Evolutionary conservation across 2,329 filamentous ascomycete genomes (phyloP).

Genomic region (Lachnum nothofagi): DNA sequence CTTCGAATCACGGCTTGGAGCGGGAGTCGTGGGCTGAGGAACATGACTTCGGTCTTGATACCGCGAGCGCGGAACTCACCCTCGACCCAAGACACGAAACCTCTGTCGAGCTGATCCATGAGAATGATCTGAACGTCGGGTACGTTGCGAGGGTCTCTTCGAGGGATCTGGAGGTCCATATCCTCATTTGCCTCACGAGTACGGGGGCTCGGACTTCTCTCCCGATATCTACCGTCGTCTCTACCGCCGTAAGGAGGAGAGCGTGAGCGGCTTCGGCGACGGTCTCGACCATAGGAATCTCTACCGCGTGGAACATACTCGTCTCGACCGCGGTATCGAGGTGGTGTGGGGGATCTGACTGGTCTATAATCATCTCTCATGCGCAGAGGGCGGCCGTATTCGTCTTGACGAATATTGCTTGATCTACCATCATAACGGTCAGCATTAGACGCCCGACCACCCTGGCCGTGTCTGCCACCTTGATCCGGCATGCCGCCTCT

Average conservation of each 20-base stretch:
- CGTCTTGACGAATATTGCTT: slow-evolving; percentile 26
- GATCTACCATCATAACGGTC: slow-evolving; percentile 40
- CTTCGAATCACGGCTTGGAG: slow-evolving; percentile 75
- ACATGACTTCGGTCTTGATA: slow-evolving; percentile 72
- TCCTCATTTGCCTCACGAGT: slow-evolving; percentile 52
- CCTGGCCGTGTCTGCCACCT: slow-evolving; percentile 38
- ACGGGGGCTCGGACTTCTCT: slow-evolving; percentile 66
- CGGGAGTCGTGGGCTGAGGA: slow-evolving; percentile 69
- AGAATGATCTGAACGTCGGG: slow-evolving; percentile 88
- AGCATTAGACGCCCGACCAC: slow-evolving; percentile 13
- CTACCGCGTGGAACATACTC: slow-evolving; percentile 45
- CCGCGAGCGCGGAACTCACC: slow-evolving; percentile 65
- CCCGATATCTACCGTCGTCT: slow-evolving; percentile 52
- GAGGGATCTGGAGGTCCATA: slow-evolving; percentile 64
- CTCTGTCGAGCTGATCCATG: slow-evolving; percentile 68
- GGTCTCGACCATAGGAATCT: slow-evolving; percentile 36
- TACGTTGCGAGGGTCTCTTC: slow-evolving; percentile 67
- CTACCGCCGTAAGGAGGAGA: slow-evolving; percentile 55
- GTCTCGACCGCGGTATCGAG: slow-evolving; percentile 55
- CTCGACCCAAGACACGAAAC: slow-evolving; percentile 81
- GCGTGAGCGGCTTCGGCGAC: slow-evolving; percentile 59
- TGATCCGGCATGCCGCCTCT: slow-evolving; percentile 34
- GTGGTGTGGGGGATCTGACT: slow-evolving; percentile 55
- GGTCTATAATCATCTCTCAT: slow-evolving; percentile 61
- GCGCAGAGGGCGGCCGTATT: slow-evolving; percentile 43